These are phyloP conservation scores for Cardamine chenopodiifolia DNA, from an alignment of 345 rosid genomes.

Conservation along the genomic window DNA sequence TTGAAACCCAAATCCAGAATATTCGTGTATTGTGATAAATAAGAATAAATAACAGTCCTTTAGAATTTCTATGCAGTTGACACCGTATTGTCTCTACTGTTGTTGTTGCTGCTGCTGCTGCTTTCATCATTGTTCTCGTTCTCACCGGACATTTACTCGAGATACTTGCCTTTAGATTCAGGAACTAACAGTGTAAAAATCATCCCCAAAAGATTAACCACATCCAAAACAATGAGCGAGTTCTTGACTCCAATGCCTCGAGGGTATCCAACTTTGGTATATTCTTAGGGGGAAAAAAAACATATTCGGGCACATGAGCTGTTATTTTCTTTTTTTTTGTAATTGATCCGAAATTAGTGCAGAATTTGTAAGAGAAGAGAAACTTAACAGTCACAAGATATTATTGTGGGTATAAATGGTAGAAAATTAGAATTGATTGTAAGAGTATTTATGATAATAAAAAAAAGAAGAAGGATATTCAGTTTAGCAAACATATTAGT, in stretches of 20 bases:
- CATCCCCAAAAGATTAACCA: constrained; percentile 63
- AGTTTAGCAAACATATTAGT: not conserved
- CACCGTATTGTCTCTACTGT: constrained; percentile 26
- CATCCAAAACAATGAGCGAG: constrained; percentile 65
- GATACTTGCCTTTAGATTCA: constrained; percentile 79
- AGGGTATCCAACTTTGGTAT: constrained; percentile 58
- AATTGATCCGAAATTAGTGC: constrained; percentile 17
- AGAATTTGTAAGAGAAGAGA: constrained; percentile 1
- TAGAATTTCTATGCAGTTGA: constrained; percentile 36
- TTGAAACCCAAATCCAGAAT: constrained; percentile 9
- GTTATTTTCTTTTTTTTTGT: constrained; percentile 14
- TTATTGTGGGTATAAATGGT: not conserved
- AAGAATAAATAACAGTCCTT: not conserved
- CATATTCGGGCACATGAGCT: constrained; percentile 30
- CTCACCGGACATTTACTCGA: constrained; percentile 88
- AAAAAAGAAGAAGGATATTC: not conserved
- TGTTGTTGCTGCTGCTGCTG: constrained; percentile 29
- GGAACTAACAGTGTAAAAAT: constrained; percentile 81
- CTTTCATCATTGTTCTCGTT: constrained; percentile 44
- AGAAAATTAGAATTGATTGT: not conserved
- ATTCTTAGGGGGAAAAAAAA: not conserved
- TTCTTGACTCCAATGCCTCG: constrained; percentile 87
- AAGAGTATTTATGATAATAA: not conserved
- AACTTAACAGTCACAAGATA: constrained; percentile 9
- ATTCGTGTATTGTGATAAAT: constrained; percentile 22